A percentile compares a stretch with the other conserved stretches of the same genome.
phyloP scores from a whole-genome alignment of 2,329 filamentous ascomycete species.

The Talaromyces funiculosus region DNA sequence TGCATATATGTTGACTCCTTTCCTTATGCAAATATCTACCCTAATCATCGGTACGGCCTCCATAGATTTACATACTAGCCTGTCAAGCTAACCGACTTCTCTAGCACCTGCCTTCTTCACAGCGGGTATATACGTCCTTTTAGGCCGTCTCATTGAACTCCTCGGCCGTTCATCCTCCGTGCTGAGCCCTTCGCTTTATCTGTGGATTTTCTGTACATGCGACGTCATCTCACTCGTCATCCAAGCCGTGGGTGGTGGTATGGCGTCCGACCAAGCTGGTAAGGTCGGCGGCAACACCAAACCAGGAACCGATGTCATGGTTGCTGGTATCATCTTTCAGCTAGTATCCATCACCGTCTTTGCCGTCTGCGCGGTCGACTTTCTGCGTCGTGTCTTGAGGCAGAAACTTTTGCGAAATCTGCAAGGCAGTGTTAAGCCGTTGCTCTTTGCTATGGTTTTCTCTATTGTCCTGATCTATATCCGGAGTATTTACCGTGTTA shows the following conservation, averaged over 20 bases:
- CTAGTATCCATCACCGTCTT: constrained; percentile 53
- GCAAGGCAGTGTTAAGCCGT: constrained; percentile 25
- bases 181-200: constrained; percentile 40
- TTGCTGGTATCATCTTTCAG: constrained; percentile 55
- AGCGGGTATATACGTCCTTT: constrained; percentile 47
- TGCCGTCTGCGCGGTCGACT: constrained; percentile 42
- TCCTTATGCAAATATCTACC: constrained; percentile 47
- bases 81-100: not conserved
- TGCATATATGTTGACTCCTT: constrained; percentile 46
- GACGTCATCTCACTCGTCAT: constrained; percentile 52
- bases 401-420: constrained; percentile 21
- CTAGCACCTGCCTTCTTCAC: constrained; percentile 47
- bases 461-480: constrained; percentile 43
- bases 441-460: constrained; percentile 36
- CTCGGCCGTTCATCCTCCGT: constrained; percentile 42
- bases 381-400: constrained; percentile 37
- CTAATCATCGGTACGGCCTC: constrained; percentile 31
- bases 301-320: constrained; percentile 46
- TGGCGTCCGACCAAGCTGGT: constrained; percentile 43
- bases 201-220: constrained; percentile 49
- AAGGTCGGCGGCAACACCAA: constrained; percentile 42
- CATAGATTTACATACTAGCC: not conserved
- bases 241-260: constrained; percentile 52
- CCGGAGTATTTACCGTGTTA: constrained; percentile 47
- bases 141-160: constrained; percentile 44